phyloP scores from a whole-genome alignment of 768 basidiomycete species.

The Hericium alpestre region DNA sequence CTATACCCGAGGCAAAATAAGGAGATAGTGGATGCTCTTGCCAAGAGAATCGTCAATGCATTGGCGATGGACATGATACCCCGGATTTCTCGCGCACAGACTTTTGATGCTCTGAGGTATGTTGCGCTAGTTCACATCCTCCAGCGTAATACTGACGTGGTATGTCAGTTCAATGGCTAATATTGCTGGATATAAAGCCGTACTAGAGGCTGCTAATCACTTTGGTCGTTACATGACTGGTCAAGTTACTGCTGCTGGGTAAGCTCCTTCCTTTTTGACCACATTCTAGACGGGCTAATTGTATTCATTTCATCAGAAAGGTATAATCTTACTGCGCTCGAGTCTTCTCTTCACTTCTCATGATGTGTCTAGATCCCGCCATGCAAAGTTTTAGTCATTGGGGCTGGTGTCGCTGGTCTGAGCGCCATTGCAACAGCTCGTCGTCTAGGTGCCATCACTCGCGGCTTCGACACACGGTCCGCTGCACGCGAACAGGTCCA shows the following conservation, averaged over 20 bases:
- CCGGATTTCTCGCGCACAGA: constrained; percentile 82
- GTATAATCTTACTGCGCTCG: constrained; percentile 16
- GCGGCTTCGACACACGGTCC: constrained; percentile 79
- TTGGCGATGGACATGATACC: constrained; percentile 93
- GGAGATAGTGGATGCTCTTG: constrained; percentile 55
- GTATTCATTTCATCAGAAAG: constrained; percentile 26
- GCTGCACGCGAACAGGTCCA: constrained; percentile 85
- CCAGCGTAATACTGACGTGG: neutral
- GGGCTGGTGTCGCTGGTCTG: constrained; percentile 81
- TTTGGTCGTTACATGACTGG: constrained; percentile 86
- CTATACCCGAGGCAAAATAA: constrained; percentile 79
- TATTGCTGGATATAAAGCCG: constrained; percentile 88
- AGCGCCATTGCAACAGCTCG: constrained; percentile 82
- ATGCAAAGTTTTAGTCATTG: constrained; percentile 79
- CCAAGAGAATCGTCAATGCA: constrained; percentile 54
- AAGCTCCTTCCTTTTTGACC: constrained; percentile 20
- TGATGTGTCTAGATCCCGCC: constrained; percentile 54
- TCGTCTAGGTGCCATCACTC: constrained; percentile 78
- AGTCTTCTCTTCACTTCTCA: neutral
- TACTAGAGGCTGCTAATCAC: constrained; percentile 80
- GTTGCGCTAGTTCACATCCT: neutral
- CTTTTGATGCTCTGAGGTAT: constrained; percentile 80
- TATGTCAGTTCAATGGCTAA: constrained; percentile 77
- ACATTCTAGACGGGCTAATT: neutral
- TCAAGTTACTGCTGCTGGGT: constrained; percentile 87